Evolutionary conservation across 2,329 filamentous ascomycete genomes (phyloP).

Genomic region (Parascedosporium putredinis): DNA sequence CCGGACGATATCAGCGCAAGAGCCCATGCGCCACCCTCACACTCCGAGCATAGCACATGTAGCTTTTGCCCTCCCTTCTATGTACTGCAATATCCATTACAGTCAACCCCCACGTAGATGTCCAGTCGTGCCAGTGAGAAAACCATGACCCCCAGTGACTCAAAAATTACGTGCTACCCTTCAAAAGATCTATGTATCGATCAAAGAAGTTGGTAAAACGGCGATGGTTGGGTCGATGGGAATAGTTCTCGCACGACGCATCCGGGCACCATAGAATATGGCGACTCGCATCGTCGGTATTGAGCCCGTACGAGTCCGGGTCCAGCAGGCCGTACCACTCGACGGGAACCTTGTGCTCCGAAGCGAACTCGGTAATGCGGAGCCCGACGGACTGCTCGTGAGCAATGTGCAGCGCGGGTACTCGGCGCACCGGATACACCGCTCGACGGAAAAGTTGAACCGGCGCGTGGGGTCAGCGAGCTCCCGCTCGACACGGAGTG

Average conservation of each 20-base stretch:
- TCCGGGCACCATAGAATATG: constrained; percentile 2
- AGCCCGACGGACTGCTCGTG: background rate
- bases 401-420: background rate
- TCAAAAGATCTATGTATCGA: background rate
- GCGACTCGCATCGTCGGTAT: background rate
- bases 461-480: background rate
- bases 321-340: constrained; percentile 6
- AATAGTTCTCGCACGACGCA: background rate
- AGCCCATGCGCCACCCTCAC: no score
- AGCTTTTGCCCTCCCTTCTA: no score
- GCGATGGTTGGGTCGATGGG: background rate
- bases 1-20: no score
- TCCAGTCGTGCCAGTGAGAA: no score
- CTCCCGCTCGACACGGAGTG: background rate
- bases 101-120: no score
- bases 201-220: background rate
- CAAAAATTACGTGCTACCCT: background rate
- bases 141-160: background rate
- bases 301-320: background rate
- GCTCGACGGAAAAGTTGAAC: background rate
- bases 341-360: background rate
- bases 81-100: no score
- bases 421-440: background rate
- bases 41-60: no score
- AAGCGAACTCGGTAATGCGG: background rate